A percentile compares a stretch with the other conserved stretches of the same genome.
These are phyloP conservation scores for Erysimum cheiri DNA, from an alignment of 441 rosid species.

Conservation along the genomic window DNA sequence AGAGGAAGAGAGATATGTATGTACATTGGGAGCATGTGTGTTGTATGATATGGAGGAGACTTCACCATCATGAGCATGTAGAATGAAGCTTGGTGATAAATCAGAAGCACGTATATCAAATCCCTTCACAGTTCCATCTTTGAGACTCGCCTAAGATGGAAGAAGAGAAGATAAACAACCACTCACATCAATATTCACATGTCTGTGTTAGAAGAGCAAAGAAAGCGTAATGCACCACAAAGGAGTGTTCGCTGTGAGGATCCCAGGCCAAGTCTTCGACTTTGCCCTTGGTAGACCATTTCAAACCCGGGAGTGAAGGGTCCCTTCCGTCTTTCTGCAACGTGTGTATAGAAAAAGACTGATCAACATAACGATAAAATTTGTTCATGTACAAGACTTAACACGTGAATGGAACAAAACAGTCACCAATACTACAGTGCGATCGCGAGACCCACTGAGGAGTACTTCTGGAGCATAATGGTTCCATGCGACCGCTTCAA, in stretches of 20 bases:
- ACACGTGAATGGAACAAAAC: constrained; percentile 17
- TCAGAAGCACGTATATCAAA: constrained; percentile 68
- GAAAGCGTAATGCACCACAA: constrained; percentile 66
- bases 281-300: constrained; percentile 70
- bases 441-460: constrained; percentile 93
- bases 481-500: constrained; percentile 96
- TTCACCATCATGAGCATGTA: constrained; percentile 71
- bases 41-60: constrained; percentile 64
- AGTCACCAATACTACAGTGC: constrained; percentile 76
- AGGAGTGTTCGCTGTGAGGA: constrained; percentile 77
- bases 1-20: constrained; percentile 11
- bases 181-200: neutral
- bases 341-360: constrained; percentile 19
- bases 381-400: constrained; percentile 3
- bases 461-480: constrained; percentile 75
- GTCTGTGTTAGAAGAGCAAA: constrained; percentile 13
- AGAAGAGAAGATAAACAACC: neutral
- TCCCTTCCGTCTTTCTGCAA: constrained; percentile 81
- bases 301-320: constrained; percentile 76
- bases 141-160: constrained; percentile 66
- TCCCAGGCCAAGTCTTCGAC: constrained; percentile 93
- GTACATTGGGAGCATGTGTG: constrained; percentile 58
- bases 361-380: neutral
- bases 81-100: constrained; percentile 64
- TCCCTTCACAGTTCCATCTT: constrained; percentile 88